Evolutionary conservation across 148 eudicot species (phyloP), one percentile per base, ranked within the genome.

Genomic region (Tetragonia tetragonoides): DNA sequence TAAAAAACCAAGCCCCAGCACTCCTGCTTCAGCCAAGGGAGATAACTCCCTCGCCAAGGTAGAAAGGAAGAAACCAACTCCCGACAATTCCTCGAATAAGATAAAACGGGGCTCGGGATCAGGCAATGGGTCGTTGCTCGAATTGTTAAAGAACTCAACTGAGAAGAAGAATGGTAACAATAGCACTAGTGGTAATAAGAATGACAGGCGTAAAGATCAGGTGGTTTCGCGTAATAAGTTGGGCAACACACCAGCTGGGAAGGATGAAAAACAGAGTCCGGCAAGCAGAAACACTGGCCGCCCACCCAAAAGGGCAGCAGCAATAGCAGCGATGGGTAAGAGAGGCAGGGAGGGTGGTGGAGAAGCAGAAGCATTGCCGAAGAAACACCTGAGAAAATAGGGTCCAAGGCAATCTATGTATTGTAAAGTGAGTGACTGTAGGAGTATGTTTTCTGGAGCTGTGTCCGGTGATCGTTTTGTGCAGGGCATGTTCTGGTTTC

Each of bases 381-480:
- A 84, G 83, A 90, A 90, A 83, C 84, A 88, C 42, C 70, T 85
- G 14, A 85, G 87, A 82, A 87, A 80, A 75, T 86, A 75, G 11
- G 37, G 37, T 44, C 11, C n/a, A 69, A 41, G 34, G 20, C 14
- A 18, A 4, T 20, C 5, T 20, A 11, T 65, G 17, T 9, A 21
- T 56, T 73, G 63, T 79, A 24, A 16, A 16, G 61, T 24, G 34
- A 16, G 61, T 24, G 34, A 17, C 14, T 79, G 74, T 72, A 75
- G 76, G 6, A 74, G 54, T 5, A 24, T 41, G 44, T 51, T 56
- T 73, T 60, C 28, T 60, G 28, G 24, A 20, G 28, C 66, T 49
- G 12, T 39, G 28, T 70, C 21, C 37, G 54, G 40, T 47, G 24
- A 16, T 61, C 39, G 65, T 28, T 37, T 63, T 56, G 41, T 56